Base-by-base conservation (phyloP, 441 rosid species). In the Breynia disticha region DNA sequence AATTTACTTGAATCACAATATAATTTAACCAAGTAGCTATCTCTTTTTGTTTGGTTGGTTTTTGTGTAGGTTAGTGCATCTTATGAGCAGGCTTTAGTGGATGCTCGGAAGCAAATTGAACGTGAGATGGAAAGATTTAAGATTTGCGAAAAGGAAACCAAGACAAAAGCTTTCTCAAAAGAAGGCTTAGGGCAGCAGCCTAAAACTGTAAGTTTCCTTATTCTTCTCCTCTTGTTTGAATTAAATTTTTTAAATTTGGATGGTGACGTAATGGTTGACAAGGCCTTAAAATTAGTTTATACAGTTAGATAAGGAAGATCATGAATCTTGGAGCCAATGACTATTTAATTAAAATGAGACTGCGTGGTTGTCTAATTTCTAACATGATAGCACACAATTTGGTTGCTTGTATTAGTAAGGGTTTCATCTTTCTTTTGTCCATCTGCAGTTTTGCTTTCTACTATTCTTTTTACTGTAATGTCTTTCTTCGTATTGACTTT, bases 101-200 rank as follows among this genome's bases (percentile, higher is more conserved):
- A 87, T 39, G 79, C 94, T 51, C 94, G 94, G 5, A 87, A 84
- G 73, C 80, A 24, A 24, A 95, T 95, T 51, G 97, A 95, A 74
- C 81, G 82, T 42, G 96, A 90, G 74, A 95, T 95, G 99, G 99
- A 95, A 75, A 81, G 97, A 69, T 95, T 95, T 73, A 93, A 93
- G 78, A 81, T 95, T 39, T 95, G 98, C 54, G 99, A 95, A 67
- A 95, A 95, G 79, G 99, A 95, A 80, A 90, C 96, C 9, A 95
- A 95, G 83, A 95, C 98, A 49, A 95, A 95, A 87, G 99, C 99
- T 28, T 95, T 95, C 66, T 95, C 99, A 38, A 95, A 95, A 65
- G 99, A 95, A 81, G 99, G 99, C 48, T 71, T 95, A 74, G 98
- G 98, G 15, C 99, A 93, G 68, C 97, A 93, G 61, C 99, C 97